phyloP scores from a whole-genome alignment of 768 basidiomycete species.

The Pisolithus microcarpus region DNA sequence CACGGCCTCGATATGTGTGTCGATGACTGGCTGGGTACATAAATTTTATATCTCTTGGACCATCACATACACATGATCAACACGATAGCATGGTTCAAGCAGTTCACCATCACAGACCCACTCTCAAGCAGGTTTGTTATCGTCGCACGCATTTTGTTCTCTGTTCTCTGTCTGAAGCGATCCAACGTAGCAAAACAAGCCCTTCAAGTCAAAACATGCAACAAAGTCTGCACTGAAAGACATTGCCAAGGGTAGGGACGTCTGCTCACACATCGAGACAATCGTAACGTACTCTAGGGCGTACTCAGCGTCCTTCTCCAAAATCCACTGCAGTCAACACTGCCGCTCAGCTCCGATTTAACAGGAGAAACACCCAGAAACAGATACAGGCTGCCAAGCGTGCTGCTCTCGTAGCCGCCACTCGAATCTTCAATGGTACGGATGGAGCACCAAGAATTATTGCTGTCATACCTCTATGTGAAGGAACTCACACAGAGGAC shows the following conservation, averaged over 20 bases:
- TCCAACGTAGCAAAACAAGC: conserved; percentile 68
- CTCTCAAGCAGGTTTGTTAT: conserved; percentile 70
- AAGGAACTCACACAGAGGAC: conserved; percentile 48
- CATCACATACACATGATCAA: not conserved
- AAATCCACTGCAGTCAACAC: conserved; percentile 45
- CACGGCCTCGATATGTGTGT: no score
- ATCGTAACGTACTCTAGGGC: conserved; percentile 36
- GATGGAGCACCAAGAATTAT: conserved; percentile 82
- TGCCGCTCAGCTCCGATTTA: conserved; percentile 63
- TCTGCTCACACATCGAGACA: not conserved
- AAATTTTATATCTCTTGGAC: no score
- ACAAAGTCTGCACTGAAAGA: conserved; percentile 81
- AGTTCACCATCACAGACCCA: conserved; percentile 63
- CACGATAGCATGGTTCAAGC: conserved; percentile 29
- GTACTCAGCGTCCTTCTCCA: conserved; percentile 45
- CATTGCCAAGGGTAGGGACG: conserved; percentile 63
- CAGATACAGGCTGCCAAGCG: conserved; percentile 74
- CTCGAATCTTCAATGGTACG: conserved; percentile 70
- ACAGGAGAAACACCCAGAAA: conserved; percentile 79
- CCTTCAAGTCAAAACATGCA: conserved; percentile 87
- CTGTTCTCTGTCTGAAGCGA: not conserved
- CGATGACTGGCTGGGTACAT: no score
- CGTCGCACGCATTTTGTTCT: not conserved
- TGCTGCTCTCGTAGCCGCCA: conserved; percentile 56
- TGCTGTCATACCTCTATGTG: conserved; percentile 76